Percentiles rank a stretch among this genome's conserved stretches.
Conservation (phyloP, 495 filamentous ascomycete species). For the Bathelium albidoporum region DNA sequence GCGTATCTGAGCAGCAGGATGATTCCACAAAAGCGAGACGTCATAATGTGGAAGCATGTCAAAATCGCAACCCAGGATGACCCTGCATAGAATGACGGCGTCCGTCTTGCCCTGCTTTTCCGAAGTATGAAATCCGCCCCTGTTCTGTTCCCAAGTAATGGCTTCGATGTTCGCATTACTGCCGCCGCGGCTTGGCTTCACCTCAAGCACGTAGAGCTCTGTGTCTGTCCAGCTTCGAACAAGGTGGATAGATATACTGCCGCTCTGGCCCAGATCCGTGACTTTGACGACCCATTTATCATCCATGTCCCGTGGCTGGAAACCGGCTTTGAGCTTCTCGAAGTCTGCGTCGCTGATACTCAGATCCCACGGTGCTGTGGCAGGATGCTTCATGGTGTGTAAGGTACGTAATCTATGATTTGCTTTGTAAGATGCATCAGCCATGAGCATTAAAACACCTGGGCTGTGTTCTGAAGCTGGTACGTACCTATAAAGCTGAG, state of each 20-base stretch:
- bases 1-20: background rate
- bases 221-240: background rate
- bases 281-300: background rate
- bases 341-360: background rate
- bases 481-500: background rate
- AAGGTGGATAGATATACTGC: background rate
- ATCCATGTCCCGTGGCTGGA: background rate
- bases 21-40: background rate
- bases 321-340: slow-evolving; percentile 1
- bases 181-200: background rate
- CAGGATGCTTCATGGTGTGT: background rate
- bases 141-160: background rate
- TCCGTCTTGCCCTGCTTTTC: background rate
- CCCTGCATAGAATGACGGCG: background rate
- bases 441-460: slow-evolving; percentile 1
- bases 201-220: background rate
- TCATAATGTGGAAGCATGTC: background rate
- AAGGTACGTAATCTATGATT: background rate
- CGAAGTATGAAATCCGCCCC: background rate
- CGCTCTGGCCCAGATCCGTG: background rate
- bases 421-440: background rate
- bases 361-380: slow-evolving; percentile 2
- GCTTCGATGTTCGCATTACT: background rate
- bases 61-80: background rate
- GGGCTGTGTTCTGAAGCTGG: background rate